Evolutionary conservation across 2,329 filamentous ascomycete genomes (phyloP).

Genomic region (Fusarium albosuccineum): DNA sequence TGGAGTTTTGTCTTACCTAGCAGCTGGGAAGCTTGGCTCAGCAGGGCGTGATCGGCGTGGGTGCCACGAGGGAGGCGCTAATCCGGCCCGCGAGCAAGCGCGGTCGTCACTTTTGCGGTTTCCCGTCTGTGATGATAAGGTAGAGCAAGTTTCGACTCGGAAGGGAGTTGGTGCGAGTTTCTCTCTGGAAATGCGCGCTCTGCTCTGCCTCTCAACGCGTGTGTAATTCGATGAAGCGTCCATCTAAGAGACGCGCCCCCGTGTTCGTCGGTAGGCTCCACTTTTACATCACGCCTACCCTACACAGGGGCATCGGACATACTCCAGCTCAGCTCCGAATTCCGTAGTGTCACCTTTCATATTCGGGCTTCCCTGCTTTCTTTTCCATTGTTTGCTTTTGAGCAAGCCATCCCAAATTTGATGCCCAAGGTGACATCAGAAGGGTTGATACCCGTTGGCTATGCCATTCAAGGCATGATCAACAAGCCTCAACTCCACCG

Average conservation of each 20-base stretch:
- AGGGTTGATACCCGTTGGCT: neutral
- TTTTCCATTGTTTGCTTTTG: neutral
- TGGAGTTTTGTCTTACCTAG: slow-evolving; percentile 29
- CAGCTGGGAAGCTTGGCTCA: neutral
- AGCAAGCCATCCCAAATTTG: neutral
- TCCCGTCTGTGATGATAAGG: neutral
- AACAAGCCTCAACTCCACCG: slow-evolving; percentile 2
- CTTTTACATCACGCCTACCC: slow-evolving; percentile 16
- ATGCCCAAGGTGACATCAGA: slow-evolving; percentile 10
- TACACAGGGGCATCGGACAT: neutral
- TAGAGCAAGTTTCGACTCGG: neutral
- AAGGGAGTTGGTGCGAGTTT: neutral
- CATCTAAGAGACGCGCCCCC: neutral
- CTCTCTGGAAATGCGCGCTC: neutral
- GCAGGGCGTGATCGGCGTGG: slow-evolving; percentile 5
- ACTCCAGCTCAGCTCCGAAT: neutral
- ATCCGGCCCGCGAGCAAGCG: slow-evolving; percentile 3
- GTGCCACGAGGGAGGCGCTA: slow-evolving; percentile 10
- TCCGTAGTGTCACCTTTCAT: slow-evolving; percentile 1
- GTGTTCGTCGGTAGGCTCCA: neutral
- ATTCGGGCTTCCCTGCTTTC: neutral
- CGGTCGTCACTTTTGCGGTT: neutral
- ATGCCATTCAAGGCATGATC: neutral
- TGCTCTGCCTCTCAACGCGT: neutral
- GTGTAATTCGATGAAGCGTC: slow-evolving; percentile 6